Base-by-base conservation (phyloP, 2,329 filamentous ascomycete genomes). In the Botrytis porri region DNA sequence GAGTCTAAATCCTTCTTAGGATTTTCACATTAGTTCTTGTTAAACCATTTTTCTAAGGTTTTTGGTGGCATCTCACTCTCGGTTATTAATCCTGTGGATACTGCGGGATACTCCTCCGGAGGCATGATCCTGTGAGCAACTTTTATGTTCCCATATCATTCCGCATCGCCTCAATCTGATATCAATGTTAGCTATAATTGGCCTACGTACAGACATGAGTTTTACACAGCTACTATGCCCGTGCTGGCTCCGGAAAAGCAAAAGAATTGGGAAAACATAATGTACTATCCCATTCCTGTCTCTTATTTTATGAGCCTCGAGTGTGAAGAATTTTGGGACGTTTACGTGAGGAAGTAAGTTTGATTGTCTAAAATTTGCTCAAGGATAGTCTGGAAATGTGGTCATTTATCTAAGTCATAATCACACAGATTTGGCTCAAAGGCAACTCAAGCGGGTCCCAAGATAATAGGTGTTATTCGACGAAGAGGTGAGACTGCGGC, bases 291-390 rank as follows among this genome's bases (percentile, higher is more conserved):
- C 18, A 35, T 41, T 57, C 48, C 48, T 25, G 64, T 67, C 16
- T 67, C 64, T 22, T 67, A 41, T 32, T 67, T 67, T 3, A 57
- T 67, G 64, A 32, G 48, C 48, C 48, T 67, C 14, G 45, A 57
- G 51, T 67, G 16, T 54, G 45, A 37, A 54, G 64, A 67, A 12
- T 57, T 67, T 29, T 67, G 64, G 64, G 64, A 57, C 9, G 6
- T 67, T 57, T 41, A 67, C 25, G 48, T 67, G 35, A 54, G 64
- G 54, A 67, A 67, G 48, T 67, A 57, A 48, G 62, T 48, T 48
- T 48, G 7, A 37, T 64, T 3, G 0, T 45, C 10, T 64, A 18
- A 20, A 10, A 32, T 65, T n/a, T 8, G 20, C 32, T 8, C 12
- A 35, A 9, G 29, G 41, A 25, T 35, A 14, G 48, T 48, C 29